Base-by-base conservation (phyloP, 495 filamentous ascomycete species). In the Clavariopsis aquatica region DNA sequence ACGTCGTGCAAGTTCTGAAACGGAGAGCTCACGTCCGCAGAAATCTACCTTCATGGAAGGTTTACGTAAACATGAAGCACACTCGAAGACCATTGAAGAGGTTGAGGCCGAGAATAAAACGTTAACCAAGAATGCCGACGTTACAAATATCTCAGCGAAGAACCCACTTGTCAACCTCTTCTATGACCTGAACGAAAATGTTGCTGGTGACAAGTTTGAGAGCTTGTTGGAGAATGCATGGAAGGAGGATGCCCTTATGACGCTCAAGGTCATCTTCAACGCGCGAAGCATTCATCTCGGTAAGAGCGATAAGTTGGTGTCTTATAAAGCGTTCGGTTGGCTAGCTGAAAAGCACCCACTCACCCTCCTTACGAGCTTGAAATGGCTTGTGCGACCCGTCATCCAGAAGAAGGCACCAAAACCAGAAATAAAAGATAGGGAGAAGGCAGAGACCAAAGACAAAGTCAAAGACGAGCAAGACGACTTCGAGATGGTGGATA, bases 181-280 rank as follows among this genome's bases (percentile, higher is more conserved):
- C 69, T 59, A 60, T 52, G 78, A 81, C 57, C 71, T 80, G 9
- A 76, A 78, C 57, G 72, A 74, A 0, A 67, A 70, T 28, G 60
- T 73, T 4, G 70, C 71, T 0, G 65, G 61, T 15, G 46, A 68
- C 4, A 71, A 72, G 8, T 65, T 80, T 19, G 60, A 54, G n/a
- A 38, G 71, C 34, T 63, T 79, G 5, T 73, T 81, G 38, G 65
- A 76, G 5, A 64, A 68, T 9, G 75, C 79, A 1, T 82, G 80
- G 80, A 54, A 60, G 0, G 63, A 73, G 13, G 78, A 81, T 45
- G 47, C 74, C 8, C 65, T 74, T 9, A 64, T 70, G n/a, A 80
- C 79, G 1, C 72, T 82, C 36, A 81, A 79, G 70, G 75, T 82
- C 65, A 77, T 83, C 66, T 82, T 79, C 73, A 79, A 81, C 60